Conservation (phyloP, 768 basidiomycete genomes). For the Fomitopsis serialis region DNA sequence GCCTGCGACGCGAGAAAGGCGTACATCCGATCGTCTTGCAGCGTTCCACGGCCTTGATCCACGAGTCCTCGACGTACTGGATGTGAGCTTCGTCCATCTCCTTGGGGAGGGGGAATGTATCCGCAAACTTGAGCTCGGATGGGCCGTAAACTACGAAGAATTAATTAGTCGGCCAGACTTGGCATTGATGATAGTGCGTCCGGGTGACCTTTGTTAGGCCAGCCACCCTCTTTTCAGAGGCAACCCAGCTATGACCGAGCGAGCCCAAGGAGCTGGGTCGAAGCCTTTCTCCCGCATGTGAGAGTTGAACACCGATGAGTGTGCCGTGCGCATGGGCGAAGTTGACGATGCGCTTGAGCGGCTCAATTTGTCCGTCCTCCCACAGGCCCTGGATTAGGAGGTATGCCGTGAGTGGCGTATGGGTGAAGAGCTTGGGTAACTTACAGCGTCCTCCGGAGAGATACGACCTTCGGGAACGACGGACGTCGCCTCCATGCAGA, state of each 20-base stretch:
- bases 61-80: conserved; percentile 54
- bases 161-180: neutral
- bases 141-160: conserved; percentile 52
- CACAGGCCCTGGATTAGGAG: conserved; percentile 49
- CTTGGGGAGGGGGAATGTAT: conserved; percentile 50
- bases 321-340: conserved; percentile 69
- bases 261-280: conserved; percentile 66
- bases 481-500: conserved; percentile 71
- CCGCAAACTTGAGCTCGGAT: conserved; percentile 49
- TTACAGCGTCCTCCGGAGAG: conserved; percentile 66
- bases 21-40: conserved; percentile 59
- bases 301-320: conserved; percentile 73
- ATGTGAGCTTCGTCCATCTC: conserved; percentile 53
- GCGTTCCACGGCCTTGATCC: conserved; percentile 45
- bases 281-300: conserved; percentile 78
- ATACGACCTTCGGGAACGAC: conserved; percentile 74
- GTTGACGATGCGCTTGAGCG: conserved; percentile 64
- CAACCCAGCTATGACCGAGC: conserved; percentile 32
- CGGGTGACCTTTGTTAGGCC: conserved; percentile 55
- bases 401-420: neutral
- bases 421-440: conserved; percentile 5
- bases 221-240: conserved; percentile 53
- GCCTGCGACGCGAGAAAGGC: conserved; percentile 20
- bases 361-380: conserved; percentile 69
- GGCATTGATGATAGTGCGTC: neutral